Base-by-base conservation (phyloP, 1,139 yeast species). In the Tardiomyces digboiensis region DNA sequence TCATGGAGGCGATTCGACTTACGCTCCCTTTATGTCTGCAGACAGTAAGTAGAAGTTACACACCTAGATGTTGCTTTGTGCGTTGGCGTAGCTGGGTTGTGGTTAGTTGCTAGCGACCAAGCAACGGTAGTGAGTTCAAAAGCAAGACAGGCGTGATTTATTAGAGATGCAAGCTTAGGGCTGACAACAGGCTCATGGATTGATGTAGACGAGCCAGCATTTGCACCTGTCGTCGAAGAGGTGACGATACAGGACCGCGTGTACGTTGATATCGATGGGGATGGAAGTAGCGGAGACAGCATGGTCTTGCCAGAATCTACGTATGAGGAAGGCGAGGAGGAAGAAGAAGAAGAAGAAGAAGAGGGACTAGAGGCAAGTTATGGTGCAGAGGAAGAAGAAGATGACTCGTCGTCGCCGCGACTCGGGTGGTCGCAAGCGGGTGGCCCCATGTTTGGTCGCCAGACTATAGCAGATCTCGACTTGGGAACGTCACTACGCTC, bases 401-500 rank as follows among this genome's bases (percentile, higher is more conserved):
- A 26, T 8, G 33, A 8, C 5, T 26, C 33, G 33, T 16, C 33
- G 33, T 8, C 33, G 12, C 26, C 26, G 4, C 33, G 14, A 16
- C 33, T 26, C 12, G 33, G 14, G 16, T 26, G 33, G 33, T 26
- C 33, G 5, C 14, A 26, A 5, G 33, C 12, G 33, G 33, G 33
- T 4, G 10, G 16, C 33, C 16, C 10, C 8, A 16, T 16, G 33
- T 26, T 26, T 26, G 33, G 33, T 16, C 33, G 33, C 33, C 16
- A 26, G 33, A 26, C 33, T 5, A 16, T 26, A n/a, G 33, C 44
- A 8, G 44, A 39, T 14, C 22, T 39, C 14, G 44, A 42, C 36
- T 22, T 42, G 13, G 14, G 44, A 3, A 41, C 44, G 14, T 38
- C 41, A 6, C 29, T 42, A 13, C 22, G 39, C 6, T 39, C 44